Conservation (phyloP, 2,329 filamentous ascomycete genomes). For the Fusarium agapanthi region DNA sequence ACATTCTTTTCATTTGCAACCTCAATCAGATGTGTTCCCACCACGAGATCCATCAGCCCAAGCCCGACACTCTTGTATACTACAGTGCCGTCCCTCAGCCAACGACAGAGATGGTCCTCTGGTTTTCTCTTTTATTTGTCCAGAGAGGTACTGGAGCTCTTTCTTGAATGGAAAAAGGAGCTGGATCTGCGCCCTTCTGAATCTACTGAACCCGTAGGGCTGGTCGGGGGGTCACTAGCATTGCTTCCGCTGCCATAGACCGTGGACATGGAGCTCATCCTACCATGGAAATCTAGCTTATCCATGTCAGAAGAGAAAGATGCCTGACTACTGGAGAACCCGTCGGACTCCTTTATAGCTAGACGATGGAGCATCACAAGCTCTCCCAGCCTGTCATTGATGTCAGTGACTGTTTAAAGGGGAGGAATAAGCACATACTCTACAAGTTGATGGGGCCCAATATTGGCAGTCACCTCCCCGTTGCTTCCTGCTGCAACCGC, state of each 20-base stretch:
- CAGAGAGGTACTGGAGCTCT: slow-evolving; percentile 41
- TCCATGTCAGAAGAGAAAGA: slow-evolving; percentile 46
- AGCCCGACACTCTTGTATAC: slow-evolving; percentile 75
- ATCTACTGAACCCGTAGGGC: slow-evolving; percentile 45
- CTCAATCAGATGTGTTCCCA: slow-evolving; percentile 66
- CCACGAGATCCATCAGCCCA: slow-evolving; percentile 72
- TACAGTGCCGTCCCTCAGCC: slow-evolving; percentile 70
- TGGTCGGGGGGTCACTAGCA: slow-evolving; percentile 41
- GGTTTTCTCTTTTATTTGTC: slow-evolving; percentile 52
- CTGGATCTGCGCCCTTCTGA: slow-evolving; percentile 45
- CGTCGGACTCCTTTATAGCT: slow-evolving; percentile 51
- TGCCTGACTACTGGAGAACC: slow-evolving; percentile 43
- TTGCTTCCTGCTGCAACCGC: no score
- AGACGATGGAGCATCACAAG: slow-evolving; percentile 69
- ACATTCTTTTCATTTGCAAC: slow-evolving; percentile 64
- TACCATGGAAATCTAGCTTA: slow-evolving; percentile 48
- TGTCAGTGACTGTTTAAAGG: slow-evolving; percentile 11
- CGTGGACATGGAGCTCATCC: slow-evolving; percentile 52
- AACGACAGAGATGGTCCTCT: slow-evolving; percentile 61
- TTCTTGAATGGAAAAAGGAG: slow-evolving; percentile 46
- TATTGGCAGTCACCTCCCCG: no score
- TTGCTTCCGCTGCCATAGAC: slow-evolving; percentile 44
- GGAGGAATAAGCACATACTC: slow-evolving; percentile 63
- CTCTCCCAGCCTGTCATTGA: slow-evolving; percentile 72
- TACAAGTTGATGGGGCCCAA: slow-evolving; percentile 79